Base-by-base conservation (phyloP, 1,284 basidiomycete species). In the Laetiporus sulphureus region DNA sequence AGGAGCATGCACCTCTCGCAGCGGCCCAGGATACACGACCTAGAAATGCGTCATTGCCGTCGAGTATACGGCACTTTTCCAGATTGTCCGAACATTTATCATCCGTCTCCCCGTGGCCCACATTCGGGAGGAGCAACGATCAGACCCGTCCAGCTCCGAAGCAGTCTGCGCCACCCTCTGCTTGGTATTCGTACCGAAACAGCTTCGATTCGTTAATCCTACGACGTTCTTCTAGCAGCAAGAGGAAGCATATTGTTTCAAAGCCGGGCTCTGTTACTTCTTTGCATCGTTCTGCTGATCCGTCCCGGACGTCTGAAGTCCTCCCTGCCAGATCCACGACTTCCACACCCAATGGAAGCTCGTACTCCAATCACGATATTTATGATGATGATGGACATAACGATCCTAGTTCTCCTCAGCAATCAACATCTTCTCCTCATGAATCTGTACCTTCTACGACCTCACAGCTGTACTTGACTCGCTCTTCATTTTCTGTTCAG, bases 91-190 rank as follows among this genome's bases (percentile, higher is more conserved):
- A 58, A 44, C 54, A 50, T 22, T 38, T 60, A 18, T 46, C 59
- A 2, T 40, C 56, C 0, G 51, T 52, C 19, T 60, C 61, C 5
- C 63, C 60, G 38, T 72, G 68, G 70, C 61, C 70, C 11, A 71
- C 68, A 7, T 72, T 71, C 55, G 70, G 70, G 15, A 45, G 48
- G 32, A 50, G 42, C 31, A 47, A 36, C 13, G 25, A 36, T 11
- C 5, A 30, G 4, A 15, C 13, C 22, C 11, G 13, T 11, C 38
- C 38, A 16, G 30, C 20, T 7, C 19, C 11, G 4, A 23, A 22
- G 21, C 21, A 2, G 18, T n/a, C 38, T 23, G 29, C 44, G 5
- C 32, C 46, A 5, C 43, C 53, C 4, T 51, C 56, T n/a, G 48
- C 38, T 12, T 49, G 48, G 11, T 42, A 49, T 11, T 55, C 55